Conservation (phyloP, 495 filamentous ascomycete genomes). For the Penicillium canescens region DNA sequence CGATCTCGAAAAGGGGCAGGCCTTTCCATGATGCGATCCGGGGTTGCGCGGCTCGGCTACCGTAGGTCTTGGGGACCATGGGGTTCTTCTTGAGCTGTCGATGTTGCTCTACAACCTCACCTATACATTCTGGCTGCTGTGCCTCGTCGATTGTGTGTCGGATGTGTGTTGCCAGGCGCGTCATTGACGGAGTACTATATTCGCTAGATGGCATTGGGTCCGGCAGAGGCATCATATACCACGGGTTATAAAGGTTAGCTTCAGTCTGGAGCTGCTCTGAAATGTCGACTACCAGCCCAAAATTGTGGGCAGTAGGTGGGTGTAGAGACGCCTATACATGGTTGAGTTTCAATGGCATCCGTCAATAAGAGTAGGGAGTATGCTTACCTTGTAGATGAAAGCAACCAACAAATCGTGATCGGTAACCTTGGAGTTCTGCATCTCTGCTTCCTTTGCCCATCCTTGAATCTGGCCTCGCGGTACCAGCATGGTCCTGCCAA, state of each 20-base stretch:
- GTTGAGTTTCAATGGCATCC: background rate
- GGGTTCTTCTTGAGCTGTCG: background rate
- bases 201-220: slow-evolving; percentile 6
- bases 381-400: slow-evolving; percentile 4
- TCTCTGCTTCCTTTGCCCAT: slow-evolving; percentile 1
- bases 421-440: background rate
- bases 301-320: background rate
- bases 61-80: slow-evolving; percentile 1
- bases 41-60: slow-evolving; percentile 3
- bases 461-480: background rate
- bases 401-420: slow-evolving; percentile 4
- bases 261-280: slow-evolving; percentile 3
- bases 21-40: slow-evolving; percentile 6
- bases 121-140: slow-evolving; percentile 7
- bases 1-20: slow-evolving; percentile 2
- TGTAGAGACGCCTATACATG: slow-evolving; percentile 4
- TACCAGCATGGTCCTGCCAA: background rate
- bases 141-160: background rate
- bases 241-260: slow-evolving; percentile 4
- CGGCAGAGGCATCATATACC: slow-evolving; percentile 7
- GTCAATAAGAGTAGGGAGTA: background rate
- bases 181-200: background rate
- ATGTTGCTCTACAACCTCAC: slow-evolving; percentile 4
- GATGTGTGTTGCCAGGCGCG: slow-evolving; percentile 1
- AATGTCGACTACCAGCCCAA: slow-evolving; percentile 2